Evolutionary conservation across 306 rosid species (phyloP).

Genomic region (Cyamopsis tetragonoloba): DNA sequence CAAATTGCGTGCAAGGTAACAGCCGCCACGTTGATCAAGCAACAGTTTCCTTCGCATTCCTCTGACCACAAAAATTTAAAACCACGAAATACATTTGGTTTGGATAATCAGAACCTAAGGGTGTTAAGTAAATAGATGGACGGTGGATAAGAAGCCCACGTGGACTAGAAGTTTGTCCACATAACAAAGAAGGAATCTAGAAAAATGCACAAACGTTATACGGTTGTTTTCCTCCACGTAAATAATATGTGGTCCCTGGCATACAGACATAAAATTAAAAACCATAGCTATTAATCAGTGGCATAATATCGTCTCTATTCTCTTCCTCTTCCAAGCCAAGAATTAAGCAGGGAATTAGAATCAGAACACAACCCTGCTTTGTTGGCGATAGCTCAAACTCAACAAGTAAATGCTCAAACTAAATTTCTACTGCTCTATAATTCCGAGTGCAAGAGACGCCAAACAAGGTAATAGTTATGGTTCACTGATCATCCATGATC

Average conservation of each 20-base stretch:
- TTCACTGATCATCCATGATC: slow-evolving; percentile 45
- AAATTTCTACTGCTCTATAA: slow-evolving; percentile 59
- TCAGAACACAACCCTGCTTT: not conserved
- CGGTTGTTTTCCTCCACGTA: slow-evolving; percentile 55
- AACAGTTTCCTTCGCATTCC: slow-evolving; percentile 20
- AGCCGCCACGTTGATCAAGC: slow-evolving; percentile 45
- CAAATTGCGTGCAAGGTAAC: slow-evolving; percentile 47
- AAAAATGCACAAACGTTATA: slow-evolving; percentile 12
- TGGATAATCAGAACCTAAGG: slow-evolving; percentile 42
- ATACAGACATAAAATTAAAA: slow-evolving; percentile 18
- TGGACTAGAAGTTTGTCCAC: slow-evolving; percentile 28
- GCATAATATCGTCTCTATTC: slow-evolving; percentile 15
- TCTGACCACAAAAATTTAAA: slow-evolving; percentile 35
- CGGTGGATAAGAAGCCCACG: slow-evolving; percentile 43
- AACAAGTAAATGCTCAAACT: slow-evolving; percentile 60
- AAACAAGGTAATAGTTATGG: slow-evolving; percentile 41
- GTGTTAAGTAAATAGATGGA: slow-evolving; percentile 14
- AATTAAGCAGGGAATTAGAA: slow-evolving; percentile 18
- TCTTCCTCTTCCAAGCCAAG: not conserved
- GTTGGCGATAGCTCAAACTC: slow-evolving; percentile 16
- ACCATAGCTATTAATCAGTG: not conserved
- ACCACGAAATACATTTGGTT: slow-evolving; percentile 13
- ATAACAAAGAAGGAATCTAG: slow-evolving; percentile 21
- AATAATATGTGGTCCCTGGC: slow-evolving; percentile 45
- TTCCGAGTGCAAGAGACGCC: slow-evolving; percentile 43